Conservation (phyloP, 495 filamentous ascomycete genomes). For the Neurospora sp. region DNA sequence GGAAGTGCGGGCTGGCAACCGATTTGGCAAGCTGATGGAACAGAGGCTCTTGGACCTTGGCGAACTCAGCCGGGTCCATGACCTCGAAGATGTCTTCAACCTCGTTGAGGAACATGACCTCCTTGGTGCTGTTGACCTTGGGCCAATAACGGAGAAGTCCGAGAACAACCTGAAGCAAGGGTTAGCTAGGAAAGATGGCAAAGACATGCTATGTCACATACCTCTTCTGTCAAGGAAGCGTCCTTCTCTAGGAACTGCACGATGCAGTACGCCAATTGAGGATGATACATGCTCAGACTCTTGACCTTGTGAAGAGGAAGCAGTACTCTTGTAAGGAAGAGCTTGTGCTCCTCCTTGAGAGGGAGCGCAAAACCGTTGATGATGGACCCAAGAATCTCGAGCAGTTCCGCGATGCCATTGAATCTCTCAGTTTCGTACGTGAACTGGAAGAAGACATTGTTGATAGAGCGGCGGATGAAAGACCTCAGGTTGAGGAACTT, state of each 20-base stretch:
- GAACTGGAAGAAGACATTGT: conserved; percentile 99
- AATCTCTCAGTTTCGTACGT: conserved; percentile 97
- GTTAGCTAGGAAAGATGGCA: neutral
- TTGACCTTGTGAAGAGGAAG: conserved; percentile 96
- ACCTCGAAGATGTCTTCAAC: conserved; percentile 99
- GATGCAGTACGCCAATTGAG: conserved; percentile 96
- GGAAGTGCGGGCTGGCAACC: conserved; percentile 96
- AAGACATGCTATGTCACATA: conserved; percentile 22
- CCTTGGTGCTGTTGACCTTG: conserved; percentile 98
- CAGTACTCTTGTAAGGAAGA: conserved; percentile 89
- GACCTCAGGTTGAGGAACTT: conserved; percentile 98
- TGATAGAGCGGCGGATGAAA: conserved; percentile 96
- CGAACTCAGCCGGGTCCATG: conserved; percentile 98
- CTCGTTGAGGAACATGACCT: conserved; percentile 99
- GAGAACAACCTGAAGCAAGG: conserved; percentile 64
- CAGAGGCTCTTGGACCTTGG: conserved; percentile 93
- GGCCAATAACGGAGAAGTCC: conserved; percentile 96
- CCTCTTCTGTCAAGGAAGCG: conserved; percentile 92
- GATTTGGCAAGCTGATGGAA: conserved; percentile 97
- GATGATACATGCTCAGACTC: conserved; percentile 99
- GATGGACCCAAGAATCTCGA: conserved; percentile 96
- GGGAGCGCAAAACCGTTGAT: conserved; percentile 98
- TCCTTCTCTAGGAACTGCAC: conserved; percentile 99
- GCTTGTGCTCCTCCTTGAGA: conserved; percentile 97
- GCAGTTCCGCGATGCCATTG: conserved; percentile 92